Base-by-base conservation (phyloP, 202 grass and related monocot genomes). In the Panicum virgatum region DNA sequence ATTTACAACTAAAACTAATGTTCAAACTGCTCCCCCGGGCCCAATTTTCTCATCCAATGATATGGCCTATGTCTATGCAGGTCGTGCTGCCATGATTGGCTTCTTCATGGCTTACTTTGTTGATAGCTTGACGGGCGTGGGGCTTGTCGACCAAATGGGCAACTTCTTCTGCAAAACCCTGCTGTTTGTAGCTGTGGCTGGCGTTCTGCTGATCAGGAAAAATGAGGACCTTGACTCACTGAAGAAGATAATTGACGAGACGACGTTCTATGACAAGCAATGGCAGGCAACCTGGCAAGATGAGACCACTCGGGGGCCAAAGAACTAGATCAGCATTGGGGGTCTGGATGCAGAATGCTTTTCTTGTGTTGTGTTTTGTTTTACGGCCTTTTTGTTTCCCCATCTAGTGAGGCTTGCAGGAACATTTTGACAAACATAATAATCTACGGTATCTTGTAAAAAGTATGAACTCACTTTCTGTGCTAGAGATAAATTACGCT, bases 41-140 rank as follows among this genome's bases (percentile, higher is more conserved):
- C 44, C 34, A 5, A 2, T 43, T 73, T 73, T 60, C 67, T 72
- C 52, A 26, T 29, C 52, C 83, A 40, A 72, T 46, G 1, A 3
- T 58, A 42, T 32, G 81, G 50, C 8, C 6, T 44, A 15, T 81
- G 7, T 73, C 47, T 73, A 27, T 40, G 79, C 75, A 98, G 96
- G 96, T 3, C 96, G 96, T 13, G 96, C 96, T 36, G 96, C 96
- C 77, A 98, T 98, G 96, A 65, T 96, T 52, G 96, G 96, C n/a
- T 98, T 98, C 86, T 98, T 98, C 90, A 98, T 98, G 96, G 92
- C 96, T 3, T 98, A 98, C 82, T 92, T 98, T 36, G 92, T 98
- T 1, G 96, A 98, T 66, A 91, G 96, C 66, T 84, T 98, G 84
- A 98, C 92, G 0, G 92, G 96, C 0, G 83, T 91, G 67, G 96